Percentiles rank a stretch among this genome's conserved stretches.
Evolutionary conservation across 306 rosid genomes (phyloP).

Genomic region (Prosopis cineraria): DNA sequence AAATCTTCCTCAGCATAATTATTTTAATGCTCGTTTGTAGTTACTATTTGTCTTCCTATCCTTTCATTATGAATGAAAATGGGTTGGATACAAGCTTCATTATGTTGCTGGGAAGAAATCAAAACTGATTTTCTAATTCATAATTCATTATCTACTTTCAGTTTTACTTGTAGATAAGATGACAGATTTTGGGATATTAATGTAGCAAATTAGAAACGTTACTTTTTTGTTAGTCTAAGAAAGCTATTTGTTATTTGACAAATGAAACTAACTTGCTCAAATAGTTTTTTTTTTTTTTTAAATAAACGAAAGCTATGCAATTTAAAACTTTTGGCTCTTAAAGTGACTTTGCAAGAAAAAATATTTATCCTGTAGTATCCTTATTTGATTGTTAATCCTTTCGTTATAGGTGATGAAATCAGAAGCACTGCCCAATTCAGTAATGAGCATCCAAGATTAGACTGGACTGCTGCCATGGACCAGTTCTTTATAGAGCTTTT

Average conservation of each 20-base stretch:
- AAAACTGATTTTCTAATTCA: background rate
- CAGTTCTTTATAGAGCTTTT: constrained; percentile 67
- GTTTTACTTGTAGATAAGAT: background rate
- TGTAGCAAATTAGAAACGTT: background rate
- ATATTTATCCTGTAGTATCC: constrained; percentile 7
- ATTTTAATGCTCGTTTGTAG: background rate
- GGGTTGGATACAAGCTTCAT: background rate
- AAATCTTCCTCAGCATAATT: background rate
- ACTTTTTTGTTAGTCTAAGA: background rate
- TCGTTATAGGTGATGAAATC: constrained; percentile 55
- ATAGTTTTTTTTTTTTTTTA: too few species aligned
- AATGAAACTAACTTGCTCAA: constrained; percentile 10
- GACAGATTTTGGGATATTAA: background rate
- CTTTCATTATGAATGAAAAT: background rate
- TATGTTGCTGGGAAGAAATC: background rate
- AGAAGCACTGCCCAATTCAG: constrained; percentile 40
- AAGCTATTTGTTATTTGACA: background rate
- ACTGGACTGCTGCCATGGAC: constrained; percentile 73
- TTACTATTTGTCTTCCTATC: background rate
- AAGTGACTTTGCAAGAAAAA: background rate
- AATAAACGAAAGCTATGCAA: background rate
- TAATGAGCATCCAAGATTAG: constrained; percentile 60
- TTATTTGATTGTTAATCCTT: constrained; percentile 15
- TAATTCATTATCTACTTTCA: background rate
- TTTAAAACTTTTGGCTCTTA: background rate